These are phyloP conservation scores for Trichoderma harzianum DNA, from an alignment of 2,329 filamentous ascomycete genomes.

Conservation along the genomic window DNA sequence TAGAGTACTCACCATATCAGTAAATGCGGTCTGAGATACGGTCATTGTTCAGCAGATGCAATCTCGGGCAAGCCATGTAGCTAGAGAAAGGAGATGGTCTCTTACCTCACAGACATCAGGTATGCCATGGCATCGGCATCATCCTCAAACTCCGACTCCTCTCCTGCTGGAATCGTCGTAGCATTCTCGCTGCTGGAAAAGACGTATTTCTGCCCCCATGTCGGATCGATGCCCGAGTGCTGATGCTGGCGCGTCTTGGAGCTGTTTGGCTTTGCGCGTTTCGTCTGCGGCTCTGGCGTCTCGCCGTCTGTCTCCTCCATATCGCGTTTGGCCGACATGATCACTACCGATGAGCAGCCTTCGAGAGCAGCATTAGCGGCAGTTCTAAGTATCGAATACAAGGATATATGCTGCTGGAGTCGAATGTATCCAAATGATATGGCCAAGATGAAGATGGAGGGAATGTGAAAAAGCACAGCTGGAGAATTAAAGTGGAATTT, in stretches of 20 bases:
- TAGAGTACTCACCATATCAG: slow-evolving; percentile 56
- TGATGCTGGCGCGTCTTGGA: slow-evolving; percentile 39
- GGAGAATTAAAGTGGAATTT: slow-evolving; percentile 21
- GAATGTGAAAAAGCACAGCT: neutral
- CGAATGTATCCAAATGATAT: neutral
- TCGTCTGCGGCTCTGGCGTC: slow-evolving; percentile 25
- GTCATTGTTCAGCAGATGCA: slow-evolving; percentile 16
- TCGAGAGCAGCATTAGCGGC: neutral
- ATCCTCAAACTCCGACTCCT: slow-evolving; percentile 65
- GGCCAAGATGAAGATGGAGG: neutral
- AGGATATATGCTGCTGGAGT: neutral
- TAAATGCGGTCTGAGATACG: slow-evolving; percentile 22
- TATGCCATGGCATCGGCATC: slow-evolving; percentile 67
- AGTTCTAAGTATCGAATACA: too few relatives aligned
- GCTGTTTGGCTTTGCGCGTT: slow-evolving; percentile 26
- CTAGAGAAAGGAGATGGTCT: slow-evolving; percentile 5
- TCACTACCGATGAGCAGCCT: neutral
- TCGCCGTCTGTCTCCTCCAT: slow-evolving; percentile 30
- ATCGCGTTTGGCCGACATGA: slow-evolving; percentile 38
- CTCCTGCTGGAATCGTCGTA: slow-evolving; percentile 45
- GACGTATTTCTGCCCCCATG: slow-evolving; percentile 69
- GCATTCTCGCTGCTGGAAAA: slow-evolving; percentile 60
- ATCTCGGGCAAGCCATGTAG: neutral
- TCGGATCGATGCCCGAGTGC: slow-evolving; percentile 53
- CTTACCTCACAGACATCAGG: slow-evolving; percentile 67